A percentile compares a stretch with the other conserved stretches of the same genome.
These are phyloP conservation scores for Fomes fomentarius DNA, from an alignment of 1,284 basidiomycete genomes.

Conservation along the genomic window DNA sequence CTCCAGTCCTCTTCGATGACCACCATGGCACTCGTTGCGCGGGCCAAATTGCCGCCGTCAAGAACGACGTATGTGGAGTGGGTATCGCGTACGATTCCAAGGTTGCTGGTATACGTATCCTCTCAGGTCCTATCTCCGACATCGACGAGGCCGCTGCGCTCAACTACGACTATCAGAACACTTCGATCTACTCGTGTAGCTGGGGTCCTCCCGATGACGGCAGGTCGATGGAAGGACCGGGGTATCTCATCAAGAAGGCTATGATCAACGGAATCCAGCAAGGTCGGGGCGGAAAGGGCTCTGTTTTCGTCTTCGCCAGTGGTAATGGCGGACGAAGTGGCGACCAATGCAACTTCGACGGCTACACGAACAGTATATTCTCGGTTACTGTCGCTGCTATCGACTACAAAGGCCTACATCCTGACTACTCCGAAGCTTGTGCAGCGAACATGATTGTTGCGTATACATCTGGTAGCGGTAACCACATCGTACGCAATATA, in stretches of 20 bases:
- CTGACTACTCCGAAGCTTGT: constrained; percentile 97
- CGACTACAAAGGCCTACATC: constrained; percentile 91
- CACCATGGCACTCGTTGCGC: constrained; percentile 98
- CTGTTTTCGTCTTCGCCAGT: constrained; percentile 96
- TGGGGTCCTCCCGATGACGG: constrained; percentile 99
- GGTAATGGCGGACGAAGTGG: constrained; percentile 92
- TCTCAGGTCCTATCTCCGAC: constrained; percentile 96
- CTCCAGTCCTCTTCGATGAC: constrained; percentile 89
- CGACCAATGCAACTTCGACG: constrained; percentile 99
- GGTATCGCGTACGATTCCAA: constrained; percentile 93
- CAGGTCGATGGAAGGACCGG: constrained; percentile 92
- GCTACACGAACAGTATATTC: constrained; percentile 98
- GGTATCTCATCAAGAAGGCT: constrained; percentile 91
- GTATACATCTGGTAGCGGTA: constrained; percentile 94
- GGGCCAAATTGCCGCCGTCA: constrained; percentile 96
- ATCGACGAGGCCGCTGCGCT: constrained; percentile 97
- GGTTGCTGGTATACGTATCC: constrained; percentile 93
- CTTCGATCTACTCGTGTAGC: constrained; percentile 93
- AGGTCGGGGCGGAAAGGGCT: constrained; percentile 90
- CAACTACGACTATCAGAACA: constrained; percentile 93
- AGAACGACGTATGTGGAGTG: constrained; percentile 94
- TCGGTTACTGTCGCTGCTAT: constrained; percentile 95
- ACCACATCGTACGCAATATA: constrained; percentile 76
- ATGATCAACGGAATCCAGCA: constrained; percentile 94
- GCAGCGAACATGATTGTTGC: constrained; percentile 97